Base-by-base conservation (phyloP, 1,284 basidiomycete species). In the Sparassis latifolia region DNA sequence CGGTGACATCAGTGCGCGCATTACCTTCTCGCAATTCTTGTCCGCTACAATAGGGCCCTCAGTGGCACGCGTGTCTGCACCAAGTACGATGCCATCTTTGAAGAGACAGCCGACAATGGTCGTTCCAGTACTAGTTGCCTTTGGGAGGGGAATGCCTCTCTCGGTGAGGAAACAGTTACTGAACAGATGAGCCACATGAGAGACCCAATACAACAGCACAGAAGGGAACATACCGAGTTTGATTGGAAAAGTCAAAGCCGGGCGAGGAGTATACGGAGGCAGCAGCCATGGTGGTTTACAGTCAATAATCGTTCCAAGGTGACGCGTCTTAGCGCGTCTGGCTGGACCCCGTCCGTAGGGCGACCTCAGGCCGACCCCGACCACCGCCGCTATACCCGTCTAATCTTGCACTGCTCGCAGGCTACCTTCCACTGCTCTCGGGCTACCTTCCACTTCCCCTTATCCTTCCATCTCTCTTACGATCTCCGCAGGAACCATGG, bases 1-100 rank as follows among this genome's bases (percentile, higher is more conserved):
- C 20, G 20, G 20, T 20, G 20, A 20, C 20, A 6, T 37, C 6
- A 12, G 41, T 42, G 20, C 41, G 41, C 27, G 44, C 74, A 48
- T 20, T 51, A 92, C 93, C 88, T 99, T 99, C 76, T 98, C 96
- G 70, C 96, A 99, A 73, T 98, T 98, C 84, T 98, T 98, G 76
- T 98, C 96, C 1, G 95, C 95, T 10, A 99, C 93, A 60, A 99
- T 98, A 28, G 86, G 82, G 0, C 96, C 96, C 58, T 88, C 92
- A 0, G 96, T 98, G 2, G 95, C 93, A 62, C 96, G 80, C 0
- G 97, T 99, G 70, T 99, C 97, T 35, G 97, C 97, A 42, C 96
- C 97, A 9, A 99, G 82, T 10, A 97, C 84, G 53, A 99, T 85
- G 3, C 96, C 97, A 66, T 93, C 92, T 59, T 86, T 86, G 69